Base-by-base conservation (phyloP, 805 yeast genomes). In the Blastobotrys terrestris region DNA sequence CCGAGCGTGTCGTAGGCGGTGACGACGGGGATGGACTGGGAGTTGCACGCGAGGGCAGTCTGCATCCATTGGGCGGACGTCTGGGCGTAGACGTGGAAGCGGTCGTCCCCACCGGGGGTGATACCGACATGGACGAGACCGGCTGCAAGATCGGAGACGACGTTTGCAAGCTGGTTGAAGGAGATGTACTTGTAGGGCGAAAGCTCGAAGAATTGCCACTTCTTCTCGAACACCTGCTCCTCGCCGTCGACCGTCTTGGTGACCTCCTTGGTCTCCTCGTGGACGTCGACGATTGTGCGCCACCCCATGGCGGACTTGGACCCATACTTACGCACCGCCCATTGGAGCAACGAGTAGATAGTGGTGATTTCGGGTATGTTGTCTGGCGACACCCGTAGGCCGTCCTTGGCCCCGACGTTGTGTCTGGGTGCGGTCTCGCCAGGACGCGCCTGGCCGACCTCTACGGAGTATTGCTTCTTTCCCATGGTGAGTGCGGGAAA, bases 1-100 rank as follows among this genome's bases (percentile, higher is more conserved):
- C 97, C 97, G 59, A 91, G 76, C 44, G 97, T 89, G 69, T 91
- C 97, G 70, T 94, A 94, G 40, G 99, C 98, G 14, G 99, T 94
- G 42, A 90, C 98, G 53, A 86, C 78, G 20, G 98, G 87, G 55
- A 94, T 84, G 48, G 78, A 72, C 70, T 89, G 97, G 50, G 90
- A 74, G 61, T 81, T 80, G 50, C 88, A 77, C 14, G 91, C 96
- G 54, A 88, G 68, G 58, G 82, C 92, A 31, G 87, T 79, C 72
- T 87, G 86, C 88, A 92, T 80, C 98, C 98, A 92, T 65, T 81
- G 81, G 53, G 80, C 84, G 14, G 95, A 86, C 13, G 99, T 94
- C 18, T 87, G 70, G 21, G 97, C 97, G 71, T 84, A 94, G 51
- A 92, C 78, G 68, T 90, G 97, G 61, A 92, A 67, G 60, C 79